Conservation (phyloP, 1,284 basidiomycete genomes). For the Trametes hirsuta region DNA sequence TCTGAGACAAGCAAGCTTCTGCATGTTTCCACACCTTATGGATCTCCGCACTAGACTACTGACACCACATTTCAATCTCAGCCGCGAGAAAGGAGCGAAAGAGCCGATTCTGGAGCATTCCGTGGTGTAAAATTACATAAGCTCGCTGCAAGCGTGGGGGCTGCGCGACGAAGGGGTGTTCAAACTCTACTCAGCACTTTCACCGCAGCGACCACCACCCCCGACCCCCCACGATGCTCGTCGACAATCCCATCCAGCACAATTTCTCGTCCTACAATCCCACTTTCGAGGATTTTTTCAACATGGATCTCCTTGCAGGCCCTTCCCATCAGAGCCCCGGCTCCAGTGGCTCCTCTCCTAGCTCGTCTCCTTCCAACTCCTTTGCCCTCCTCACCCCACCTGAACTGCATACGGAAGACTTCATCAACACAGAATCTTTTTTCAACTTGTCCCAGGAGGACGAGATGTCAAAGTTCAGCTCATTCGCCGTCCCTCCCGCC, state of each 20-base stretch:
- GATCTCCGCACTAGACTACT: not conserved
- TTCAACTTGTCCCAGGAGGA: slow-evolving; percentile 48
- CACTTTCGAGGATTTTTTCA: slow-evolving; percentile 53
- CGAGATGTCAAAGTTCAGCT: slow-evolving; percentile 44
- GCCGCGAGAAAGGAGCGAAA: not conserved
- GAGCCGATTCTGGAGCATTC: slow-evolving; percentile 19
- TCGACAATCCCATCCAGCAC: slow-evolving; percentile 35
- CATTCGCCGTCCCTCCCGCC: slow-evolving; percentile 33
- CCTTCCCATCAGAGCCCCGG: slow-evolving; percentile 29
- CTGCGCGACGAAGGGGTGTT: not conserved
- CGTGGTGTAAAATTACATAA: not conserved
- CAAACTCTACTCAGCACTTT: slow-evolving; percentile 13
- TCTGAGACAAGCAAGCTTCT: no score
- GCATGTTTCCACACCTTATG: not conserved
- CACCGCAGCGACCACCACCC: slow-evolving; percentile 15
- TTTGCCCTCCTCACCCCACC: slow-evolving; percentile 36
- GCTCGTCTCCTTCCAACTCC: slow-evolving; percentile 39
- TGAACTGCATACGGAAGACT: slow-evolving; percentile 29
- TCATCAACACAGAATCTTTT: slow-evolving; percentile 38
- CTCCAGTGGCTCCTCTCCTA: slow-evolving; percentile 40
- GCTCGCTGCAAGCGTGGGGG: slow-evolving; percentile 4
- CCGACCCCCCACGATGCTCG: slow-evolving; percentile 32
- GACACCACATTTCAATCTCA: not conserved
- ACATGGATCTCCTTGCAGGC: slow-evolving; percentile 46
- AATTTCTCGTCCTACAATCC: slow-evolving; percentile 30